Base-by-base conservation (phyloP, 1,139 yeast species). In the Geotrichum carabidarum region DNA sequence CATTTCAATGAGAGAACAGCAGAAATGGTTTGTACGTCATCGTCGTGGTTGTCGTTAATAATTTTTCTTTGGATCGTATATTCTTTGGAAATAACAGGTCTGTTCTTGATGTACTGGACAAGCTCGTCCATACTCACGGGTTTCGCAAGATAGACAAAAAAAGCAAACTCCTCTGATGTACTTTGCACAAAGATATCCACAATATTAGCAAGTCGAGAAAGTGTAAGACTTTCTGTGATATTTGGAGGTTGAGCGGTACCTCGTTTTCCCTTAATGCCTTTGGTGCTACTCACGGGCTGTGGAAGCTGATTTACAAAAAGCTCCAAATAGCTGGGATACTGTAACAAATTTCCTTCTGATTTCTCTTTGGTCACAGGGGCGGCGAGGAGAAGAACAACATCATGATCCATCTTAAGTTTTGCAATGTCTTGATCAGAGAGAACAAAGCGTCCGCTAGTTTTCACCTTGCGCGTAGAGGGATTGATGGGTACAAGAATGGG, bases 211-310 rank as follows among this genome's bases (percentile, higher is more conserved):
- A 40, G 50, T 51, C 57, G 56, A 4, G 27, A 14, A 12, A 47
- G 31, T 18, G 48, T n/a, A 27, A 60, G 53, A 41, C 51, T 48
- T 17, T 58, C 57, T 0, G 74, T 71, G 35, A 73, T 48, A 53
- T 74, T 74, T 0, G 69, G 71, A 0, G 78, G 76, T 44, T 62
- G 60, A 2, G 74, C 66, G 0, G 75, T 68, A 2, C 77, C 77
- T 0, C 66, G 66, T 50, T 64, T 63, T 32, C 71, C 71, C 52
- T 70, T 69, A 27, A 74, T 59, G 2, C 77, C 77, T 8, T 37
- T 37, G 15, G 8, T 11, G 12, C 9, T 31, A 17, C 45, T 53
- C 6, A 44, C 44, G 1, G 36, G 27, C 7, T 41, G 18, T 8
- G 18, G 14, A 3, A 40, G 43, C 18, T 44, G 44, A 27, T 53